These are phyloP conservation scores for Candida taoyuanica DNA, from an alignment of 805 yeast genomes.

Conservation along the genomic window DNA sequence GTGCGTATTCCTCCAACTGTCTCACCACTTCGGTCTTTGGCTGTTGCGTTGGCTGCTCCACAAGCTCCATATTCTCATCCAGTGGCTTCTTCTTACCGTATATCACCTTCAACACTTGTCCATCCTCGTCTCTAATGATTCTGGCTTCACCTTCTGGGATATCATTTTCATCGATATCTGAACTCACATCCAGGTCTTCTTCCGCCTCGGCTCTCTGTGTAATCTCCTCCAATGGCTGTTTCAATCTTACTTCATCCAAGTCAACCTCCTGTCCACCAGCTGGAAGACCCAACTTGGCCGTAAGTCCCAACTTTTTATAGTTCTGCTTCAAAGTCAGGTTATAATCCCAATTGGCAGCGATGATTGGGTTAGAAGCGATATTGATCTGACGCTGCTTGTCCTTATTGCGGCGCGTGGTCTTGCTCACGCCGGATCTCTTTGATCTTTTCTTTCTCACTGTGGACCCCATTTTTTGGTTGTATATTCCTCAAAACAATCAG, in stretches of 20 bases:
- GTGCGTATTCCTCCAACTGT: conserved; percentile 62
- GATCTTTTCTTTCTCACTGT: conserved; percentile 85
- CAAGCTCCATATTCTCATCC: conserved; percentile 30
- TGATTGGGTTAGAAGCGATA: conserved; percentile 69
- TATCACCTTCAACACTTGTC: conserved; percentile 60
- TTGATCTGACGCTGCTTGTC: conserved; percentile 66
- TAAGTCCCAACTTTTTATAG: conserved; percentile 76
- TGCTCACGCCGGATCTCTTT: conserved; percentile 65
- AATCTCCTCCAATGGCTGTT: conserved; percentile 27
- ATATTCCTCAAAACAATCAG: not conserved
- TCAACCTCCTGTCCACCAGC: conserved; percentile 81
- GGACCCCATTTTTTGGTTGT: conserved; percentile 36
- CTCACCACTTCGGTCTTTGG: conserved; percentile 54
- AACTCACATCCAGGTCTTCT: conserved; percentile 25
- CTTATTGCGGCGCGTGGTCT: conserved; percentile 65
- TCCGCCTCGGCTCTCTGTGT: conserved; percentile 14
- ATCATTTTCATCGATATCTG: conserved; percentile 35
- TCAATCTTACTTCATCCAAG: conserved; percentile 33
- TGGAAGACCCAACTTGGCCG: conserved; percentile 55
- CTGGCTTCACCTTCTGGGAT: conserved; percentile 80
- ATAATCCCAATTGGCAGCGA: conserved; percentile 89
- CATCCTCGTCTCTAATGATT: conserved; percentile 63
- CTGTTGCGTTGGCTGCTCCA: conserved; percentile 29
- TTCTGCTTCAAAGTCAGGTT: conserved; percentile 78
- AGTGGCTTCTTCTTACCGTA: conserved; percentile 58